Conservation (phyloP, 306 rosid species). For the Inga leiocalycina region DNA sequence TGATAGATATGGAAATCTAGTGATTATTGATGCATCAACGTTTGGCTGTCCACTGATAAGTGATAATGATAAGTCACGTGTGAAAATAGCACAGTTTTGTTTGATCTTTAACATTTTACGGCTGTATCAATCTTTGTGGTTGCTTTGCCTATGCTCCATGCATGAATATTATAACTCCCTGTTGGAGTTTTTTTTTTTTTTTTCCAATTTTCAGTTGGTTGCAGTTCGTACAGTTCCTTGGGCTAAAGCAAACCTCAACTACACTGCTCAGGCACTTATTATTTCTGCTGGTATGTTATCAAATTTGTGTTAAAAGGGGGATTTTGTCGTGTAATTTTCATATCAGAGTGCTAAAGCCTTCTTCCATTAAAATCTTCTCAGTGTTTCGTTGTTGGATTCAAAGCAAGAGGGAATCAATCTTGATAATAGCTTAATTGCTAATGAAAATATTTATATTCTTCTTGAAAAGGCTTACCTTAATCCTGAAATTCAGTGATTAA, state of each 20-base stretch:
- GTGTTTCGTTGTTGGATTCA: conserved; percentile 12
- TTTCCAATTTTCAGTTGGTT: conserved; percentile 52
- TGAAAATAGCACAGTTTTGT: neutral
- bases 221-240: conserved; percentile 89
- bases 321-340: neutral
- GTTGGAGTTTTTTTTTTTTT: neutral
- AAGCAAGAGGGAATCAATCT: conserved; percentile 16
- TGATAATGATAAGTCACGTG: conserved; percentile 13
- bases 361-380: neutral
- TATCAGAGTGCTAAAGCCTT: conserved; percentile 9
- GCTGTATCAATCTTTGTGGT: conserved; percentile 11
- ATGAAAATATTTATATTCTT: conserved; percentile 4
- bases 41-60: conserved; percentile 17
- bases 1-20: conserved; percentile 24
- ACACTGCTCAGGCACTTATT: conserved; percentile 92
- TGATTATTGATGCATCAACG: neutral
- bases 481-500: neutral
- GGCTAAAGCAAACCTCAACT: conserved; percentile 94
- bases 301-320: neutral
- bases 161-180: conserved; percentile 18
- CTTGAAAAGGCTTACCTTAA: conserved; percentile 24
- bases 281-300: conserved; percentile 74
- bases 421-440: neutral
- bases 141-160: neutral
- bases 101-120: neutral